Base-by-base conservation (phyloP, 2,329 filamentous ascomycete genomes). In the Ophiosphaerella narmari region DNA sequence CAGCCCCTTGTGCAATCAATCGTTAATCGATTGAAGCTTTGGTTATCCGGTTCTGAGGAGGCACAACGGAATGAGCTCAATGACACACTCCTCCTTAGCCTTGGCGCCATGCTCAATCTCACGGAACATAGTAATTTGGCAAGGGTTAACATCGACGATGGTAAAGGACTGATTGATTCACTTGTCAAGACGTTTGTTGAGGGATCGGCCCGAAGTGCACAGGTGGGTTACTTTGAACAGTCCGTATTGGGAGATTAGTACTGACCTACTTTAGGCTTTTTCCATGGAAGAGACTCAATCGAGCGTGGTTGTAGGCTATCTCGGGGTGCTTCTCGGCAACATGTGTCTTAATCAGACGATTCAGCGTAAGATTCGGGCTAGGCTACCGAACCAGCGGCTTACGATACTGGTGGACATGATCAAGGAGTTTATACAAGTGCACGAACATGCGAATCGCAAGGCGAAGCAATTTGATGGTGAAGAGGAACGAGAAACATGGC, bases 91-190 rank as follows among this genome's bases (percentile, higher is more conserved):
- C 83, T 96, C 41, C 80, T 97, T 36, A 82, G 89, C 44, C 77
- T 96, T 34, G 92, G 91, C 0, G 84, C 90, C 18, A 83, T 93
- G 73, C 96, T 96, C 71, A 97, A 97, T 65, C 82, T 97, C 46
- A 84, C 90, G 7, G 91, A 96, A 69, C 87, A 90, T 66, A 91
- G 86, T 64, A 78, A 85, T 13, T 71, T 78, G 18, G 86, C 88
- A 46, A 65, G 73, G 50, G 39, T 52, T 4, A 64, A 67, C 14
- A 59, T 68, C 1, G 52, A 59, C 48, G 72, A 67, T 46, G 72
- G 56, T 34, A 64, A 67, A 50, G 74, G 70, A 64, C 77, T 84
- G 7, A 73, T 91, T 32, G 80, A 85, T 41, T 74, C 74, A 42
- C 78, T 95, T 32, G 78, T 89, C 29, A 74, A 75, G 34, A 76